These are phyloP conservation scores for Pistacia integerrima DNA, from an alignment of 345 rosid genomes.

Conservation along the genomic window DNA sequence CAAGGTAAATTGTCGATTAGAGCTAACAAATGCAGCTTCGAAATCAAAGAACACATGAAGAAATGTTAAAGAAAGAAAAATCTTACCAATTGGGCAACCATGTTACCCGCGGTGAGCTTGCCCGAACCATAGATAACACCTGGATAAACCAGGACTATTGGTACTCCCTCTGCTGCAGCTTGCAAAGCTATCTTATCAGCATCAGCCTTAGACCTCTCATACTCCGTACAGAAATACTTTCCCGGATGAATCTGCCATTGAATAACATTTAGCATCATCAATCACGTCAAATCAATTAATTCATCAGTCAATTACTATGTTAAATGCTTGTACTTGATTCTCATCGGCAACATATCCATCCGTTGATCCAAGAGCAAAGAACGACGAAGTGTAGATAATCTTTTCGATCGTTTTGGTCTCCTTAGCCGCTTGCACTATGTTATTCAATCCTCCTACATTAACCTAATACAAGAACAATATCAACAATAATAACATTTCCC, in stretches of 20 bases:
- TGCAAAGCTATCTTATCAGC: slow-evolving; percentile 78
- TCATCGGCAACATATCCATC: slow-evolving; percentile 81
- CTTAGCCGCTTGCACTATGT: slow-evolving; percentile 60
- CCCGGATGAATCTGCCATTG: slow-evolving; percentile 56
- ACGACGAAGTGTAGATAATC: slow-evolving; percentile 84
- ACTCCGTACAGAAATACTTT: slow-evolving; percentile 77
- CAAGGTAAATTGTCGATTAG: not conserved
- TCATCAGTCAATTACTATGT: not conserved
- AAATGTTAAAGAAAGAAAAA: slow-evolving; percentile 2
- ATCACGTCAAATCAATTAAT: not conserved
- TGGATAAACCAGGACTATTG: slow-evolving; percentile 70
- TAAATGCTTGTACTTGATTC: slow-evolving; percentile 53
- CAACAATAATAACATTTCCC: not conserved
- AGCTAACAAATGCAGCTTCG: not conserved
- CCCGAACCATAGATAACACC: slow-evolving; percentile 91
- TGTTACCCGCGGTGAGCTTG: slow-evolving; percentile 75
- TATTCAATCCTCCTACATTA: slow-evolving; percentile 84
- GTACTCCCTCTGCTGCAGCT: slow-evolving; percentile 72
- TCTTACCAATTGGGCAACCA: slow-evolving; percentile 71
- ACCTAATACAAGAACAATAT: slow-evolving; percentile 38
- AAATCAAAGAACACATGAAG: not conserved
- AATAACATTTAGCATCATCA: not conserved
- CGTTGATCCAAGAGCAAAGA: slow-evolving; percentile 85
- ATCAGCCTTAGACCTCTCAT: slow-evolving; percentile 72
- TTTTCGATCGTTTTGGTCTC: slow-evolving; percentile 57